Conservation (phyloP, 768 basidiomycete genomes). For the Paxillus rubicundulus region DNA sequence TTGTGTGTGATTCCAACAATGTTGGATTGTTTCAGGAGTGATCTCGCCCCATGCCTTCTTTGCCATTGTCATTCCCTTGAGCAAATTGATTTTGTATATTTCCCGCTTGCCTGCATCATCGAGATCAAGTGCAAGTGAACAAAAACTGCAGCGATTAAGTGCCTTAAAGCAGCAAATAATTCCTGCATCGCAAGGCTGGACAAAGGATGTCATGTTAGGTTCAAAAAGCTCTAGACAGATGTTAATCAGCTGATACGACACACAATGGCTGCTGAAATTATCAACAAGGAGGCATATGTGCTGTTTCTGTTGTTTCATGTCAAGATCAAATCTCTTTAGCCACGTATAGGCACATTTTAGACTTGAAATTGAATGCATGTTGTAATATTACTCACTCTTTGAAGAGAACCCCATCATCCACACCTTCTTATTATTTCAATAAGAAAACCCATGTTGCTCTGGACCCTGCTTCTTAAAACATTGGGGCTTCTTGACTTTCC, state of each 20-base stretch:
- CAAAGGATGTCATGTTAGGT: too few relatives aligned
- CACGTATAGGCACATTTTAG: conserved; percentile 15
- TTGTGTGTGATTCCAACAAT: too few relatives aligned
- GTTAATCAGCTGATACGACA: conserved; percentile 2
- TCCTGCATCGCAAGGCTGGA: too few relatives aligned
- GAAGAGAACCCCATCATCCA: conserved; percentile 40
- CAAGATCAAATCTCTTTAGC: conserved; percentile 23
- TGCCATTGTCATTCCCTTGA: too few relatives aligned
- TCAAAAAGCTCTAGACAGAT: conserved; percentile 1
- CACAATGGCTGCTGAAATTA: conserved; percentile 4
- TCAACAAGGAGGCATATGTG: conserved; percentile 10
- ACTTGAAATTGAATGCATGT: background rate
- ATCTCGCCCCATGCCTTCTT: too few relatives aligned
- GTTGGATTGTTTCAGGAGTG: too few relatives aligned
- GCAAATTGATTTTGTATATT: too few relatives aligned
- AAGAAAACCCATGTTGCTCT: conserved; percentile 33
- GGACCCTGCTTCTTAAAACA: conserved; percentile 29
- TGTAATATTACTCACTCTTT: conserved; percentile 25
- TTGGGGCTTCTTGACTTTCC: conserved; percentile 30
- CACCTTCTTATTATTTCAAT: conserved; percentile 36
- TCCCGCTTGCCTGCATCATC: too few relatives aligned
- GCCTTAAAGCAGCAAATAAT: too few relatives aligned
- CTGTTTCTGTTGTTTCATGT: conserved; percentile 6
- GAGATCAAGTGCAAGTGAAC: too few relatives aligned
- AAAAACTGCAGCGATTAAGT: too few relatives aligned